Evolutionary conservation across 2,329 filamentous ascomycete species (phyloP), one percentile per base, ranked within the genome.

Genomic region (Thielaviopsis populi): DNA sequence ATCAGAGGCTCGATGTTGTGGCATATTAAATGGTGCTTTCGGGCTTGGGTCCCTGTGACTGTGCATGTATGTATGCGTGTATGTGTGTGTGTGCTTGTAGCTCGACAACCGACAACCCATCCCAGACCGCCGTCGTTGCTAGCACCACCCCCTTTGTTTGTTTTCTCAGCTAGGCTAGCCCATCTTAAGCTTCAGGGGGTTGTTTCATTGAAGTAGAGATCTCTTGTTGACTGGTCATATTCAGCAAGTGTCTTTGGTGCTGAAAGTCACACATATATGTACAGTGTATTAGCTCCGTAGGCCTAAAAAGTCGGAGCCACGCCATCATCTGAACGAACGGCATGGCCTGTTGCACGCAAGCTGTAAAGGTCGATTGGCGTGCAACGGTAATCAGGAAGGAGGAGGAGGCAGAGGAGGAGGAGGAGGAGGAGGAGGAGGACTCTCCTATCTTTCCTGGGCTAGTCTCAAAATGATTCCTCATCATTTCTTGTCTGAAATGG

Each of bases 221-320:
- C 17, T 56, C 50, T 24, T 19, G n/a, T 4, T 56, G 50, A 56
- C 50, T 33, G 13, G 50, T 56, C 50, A 56, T 27, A 56, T 30
- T 56, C 15, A 56, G 24, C 50, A 33, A 33, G 19, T 17, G 13
- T 33, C 5, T 37, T 30, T 1, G 33, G 15, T 56, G 50, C 50
- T 56, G 50, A 30, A 56, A 56, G 24, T 17, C 30, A 56, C 19
- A 63, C 27, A 58, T 60, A 40, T 40, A 61, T 30, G 48, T 59
- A 41, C 24, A 42, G 13, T 17, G 22, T 40, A 59, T 24, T 50
- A 13, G 19, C 15, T 24, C 46, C n/a, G 42, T 1, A 4, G 42
- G 42, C 42, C 42, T 46, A 19, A 46, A 19, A 46, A 46, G 7
- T n/a, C 42, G 42, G 42, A 46, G 42, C 15, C 33, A 37, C 5